A percentile compares a stretch with the other conserved stretches of the same genome.
Evolutionary conservation across 805 yeast species (phyloP).

Genomic region (Brettanomyces naardenensis): DNA sequence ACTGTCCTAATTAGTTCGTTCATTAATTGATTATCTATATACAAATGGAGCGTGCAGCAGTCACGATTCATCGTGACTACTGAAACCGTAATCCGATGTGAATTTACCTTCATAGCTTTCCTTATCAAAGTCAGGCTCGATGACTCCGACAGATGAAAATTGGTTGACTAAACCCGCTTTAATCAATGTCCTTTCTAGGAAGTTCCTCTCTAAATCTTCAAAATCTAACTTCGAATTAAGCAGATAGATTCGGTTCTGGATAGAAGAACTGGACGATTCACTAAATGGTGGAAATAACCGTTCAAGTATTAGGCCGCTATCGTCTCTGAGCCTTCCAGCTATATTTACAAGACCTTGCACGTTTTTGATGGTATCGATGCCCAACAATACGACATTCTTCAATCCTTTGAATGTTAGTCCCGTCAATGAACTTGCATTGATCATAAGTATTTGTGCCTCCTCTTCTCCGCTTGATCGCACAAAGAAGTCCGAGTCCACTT

Average conservation of each 20-base stretch:
- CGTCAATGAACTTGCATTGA: constrained; percentile 17
- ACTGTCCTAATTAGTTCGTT: too few species aligned
- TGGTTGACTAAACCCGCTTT: constrained; percentile 21
- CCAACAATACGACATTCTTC: constrained; percentile 21
- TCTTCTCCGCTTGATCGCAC: constrained; percentile 1
- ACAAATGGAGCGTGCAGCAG: too few species aligned
- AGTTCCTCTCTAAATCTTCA: constrained; percentile 23
- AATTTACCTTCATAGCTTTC: constrained; percentile 6
- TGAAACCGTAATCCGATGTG: constrained; percentile 8
- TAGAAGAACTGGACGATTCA: not conserved
- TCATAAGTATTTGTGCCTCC: constrained; percentile 15
- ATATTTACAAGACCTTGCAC: constrained; percentile 15
- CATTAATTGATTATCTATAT: too few species aligned
- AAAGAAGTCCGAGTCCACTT: constrained; percentile 12
- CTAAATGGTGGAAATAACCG: constrained; percentile 11
- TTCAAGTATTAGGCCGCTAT: constrained; percentile 14
- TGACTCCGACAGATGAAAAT: constrained; percentile 13
- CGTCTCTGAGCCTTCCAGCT: constrained; percentile 21
- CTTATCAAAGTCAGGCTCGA: constrained; percentile 13
- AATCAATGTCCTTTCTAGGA: constrained; percentile 22
- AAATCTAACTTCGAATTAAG: constrained; percentile 18
- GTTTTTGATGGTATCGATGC: constrained; percentile 24
- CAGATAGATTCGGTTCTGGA: constrained; percentile 9
- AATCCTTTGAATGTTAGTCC: constrained; percentile 23
- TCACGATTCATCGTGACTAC: not conserved